Percentiles rank a stretch among this genome's conserved stretches.
phyloP scores from a whole-genome alignment of 2,329 filamentous ascomycete species.

The Sporothrix protearum region DNA sequence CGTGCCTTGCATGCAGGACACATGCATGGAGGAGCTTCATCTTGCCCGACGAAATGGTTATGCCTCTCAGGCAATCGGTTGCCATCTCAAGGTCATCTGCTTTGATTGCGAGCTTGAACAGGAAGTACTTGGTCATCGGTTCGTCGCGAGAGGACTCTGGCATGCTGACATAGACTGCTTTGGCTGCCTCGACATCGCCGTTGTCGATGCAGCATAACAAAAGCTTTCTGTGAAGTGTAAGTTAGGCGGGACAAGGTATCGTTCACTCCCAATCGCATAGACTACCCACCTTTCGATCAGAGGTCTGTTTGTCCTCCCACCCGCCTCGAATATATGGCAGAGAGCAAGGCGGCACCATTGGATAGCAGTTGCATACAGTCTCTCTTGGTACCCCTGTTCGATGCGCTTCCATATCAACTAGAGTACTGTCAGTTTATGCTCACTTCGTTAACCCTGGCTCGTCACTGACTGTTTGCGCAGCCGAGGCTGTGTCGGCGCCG shows the following conservation, averaged over 20 bases:
- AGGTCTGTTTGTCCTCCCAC: slow-evolving; percentile 61
- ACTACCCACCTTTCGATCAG: slow-evolving; percentile 62
- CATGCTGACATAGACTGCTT: slow-evolving; percentile 57
- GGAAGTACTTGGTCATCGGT: slow-evolving; percentile 65
- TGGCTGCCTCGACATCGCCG: slow-evolving; percentile 53
- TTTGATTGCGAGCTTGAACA: slow-evolving; percentile 69
- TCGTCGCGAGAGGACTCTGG: slow-evolving; percentile 55
- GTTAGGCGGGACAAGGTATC: not conserved
- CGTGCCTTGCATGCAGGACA: slow-evolving; percentile 68
- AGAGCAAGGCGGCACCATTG: slow-evolving; percentile 70
- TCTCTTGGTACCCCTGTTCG: slow-evolving; percentile 55
- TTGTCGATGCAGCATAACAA: slow-evolving; percentile 65
- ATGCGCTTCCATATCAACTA: slow-evolving; percentile 79
- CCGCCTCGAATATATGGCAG: slow-evolving; percentile 62
- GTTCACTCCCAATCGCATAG: not conserved
- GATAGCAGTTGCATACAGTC: slow-evolving; percentile 54
- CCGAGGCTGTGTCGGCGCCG: slow-evolving; percentile 59
- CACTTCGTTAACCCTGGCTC: not conserved
- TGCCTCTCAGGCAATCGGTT: slow-evolving; percentile 57
- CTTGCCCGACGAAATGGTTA: slow-evolving; percentile 55
- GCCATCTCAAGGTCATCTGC: slow-evolving; percentile 56
- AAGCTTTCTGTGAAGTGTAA: slow-evolving; percentile 55
- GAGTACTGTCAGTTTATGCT: not conserved
- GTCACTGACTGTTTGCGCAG: slow-evolving; percentile 60
- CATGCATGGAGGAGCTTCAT: slow-evolving; percentile 73